Evolutionary conservation across 2,329 filamentous ascomycete genomes (phyloP), one percentile per base, ranked within the genome.

Genomic region (Fusarium albidum): DNA sequence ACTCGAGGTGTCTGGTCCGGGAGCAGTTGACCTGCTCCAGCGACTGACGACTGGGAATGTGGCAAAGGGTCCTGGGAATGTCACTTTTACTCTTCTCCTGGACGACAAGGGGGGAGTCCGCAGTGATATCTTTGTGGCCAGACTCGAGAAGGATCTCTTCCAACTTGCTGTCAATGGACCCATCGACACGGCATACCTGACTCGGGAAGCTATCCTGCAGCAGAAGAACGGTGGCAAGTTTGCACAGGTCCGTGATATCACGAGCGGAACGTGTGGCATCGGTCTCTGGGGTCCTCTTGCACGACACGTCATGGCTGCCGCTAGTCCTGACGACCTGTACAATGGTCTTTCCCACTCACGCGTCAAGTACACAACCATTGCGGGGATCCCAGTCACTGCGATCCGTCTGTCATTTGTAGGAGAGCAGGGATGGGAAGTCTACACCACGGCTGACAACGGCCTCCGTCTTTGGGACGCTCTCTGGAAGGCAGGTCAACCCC

Each of bases 221-320:
- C 21, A 21, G 21, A 4, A 21, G 21, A 51, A 71, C 66, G 3
- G 71, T 76, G 49, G 59, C 63, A 0, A 70, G 61, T 79, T 75
- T 70, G 78, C 77, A 0, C 76, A 81, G 13, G 80, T 87, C 0
- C 79, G 79, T 27, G 85, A 88, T 34, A 76, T 86, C 37, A 88
- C 85, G 0, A 81, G 82, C 1, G 79, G 76, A 4, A 86, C 83
- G 1, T 87, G 84, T 64, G 82, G 81, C 52, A 75, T 88, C 15
- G 85, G 85, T 0, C 79, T 88, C 13, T 88, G 84, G 83, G 85
- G 85, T 0, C 85, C 85, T 37, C 76, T 73, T 10, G 74, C 84
- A 0, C 72, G 75, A 5, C 77, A 84, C 3, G 78, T 87, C 0
- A 75, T 87, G 31, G 61, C 68, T 5, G 63, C 66, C 0, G 68